Base-by-base conservation (phyloP, 2,329 filamentous ascomycete species). In the Hypoxylon sp. region DNA sequence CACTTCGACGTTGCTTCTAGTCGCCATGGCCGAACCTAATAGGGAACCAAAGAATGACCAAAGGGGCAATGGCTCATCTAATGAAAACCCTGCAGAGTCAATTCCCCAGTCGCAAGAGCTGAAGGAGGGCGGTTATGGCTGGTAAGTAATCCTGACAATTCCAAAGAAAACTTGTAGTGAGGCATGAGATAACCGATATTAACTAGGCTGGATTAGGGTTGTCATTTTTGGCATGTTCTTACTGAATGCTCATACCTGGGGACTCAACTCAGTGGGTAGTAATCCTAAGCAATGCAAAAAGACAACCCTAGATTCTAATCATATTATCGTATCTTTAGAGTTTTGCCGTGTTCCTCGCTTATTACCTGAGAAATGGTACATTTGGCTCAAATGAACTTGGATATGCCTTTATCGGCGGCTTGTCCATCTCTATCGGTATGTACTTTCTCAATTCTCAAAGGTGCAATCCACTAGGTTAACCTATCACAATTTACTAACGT, bases 331-430 rank as follows among this genome's bases (percentile, higher is more conserved):
- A 34, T 15, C 0, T 17, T 22, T 57, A 84, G 81, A 83, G 85
- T 1, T 91, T 85, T 64, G 76, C 79, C 48, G 83, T 87, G 34
- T 88, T 87, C 69, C 79, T 87, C 4, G 85, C 85, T 4, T 81
- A 86, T 68, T 87, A 86, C 62, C 78, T 87, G 15, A 79, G 82
- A 17, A 84, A 84, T 50, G 79, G 87, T 54, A 81, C 83, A 20
- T 93, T 91, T 66, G 84, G 87, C 13, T 85, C 90, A 2, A 87
- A 85, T 0, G 78, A 85, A 1, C 82, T 94, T 1, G 83, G 88
- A 5, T 94, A 89, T 75, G 91, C 91, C 41, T 93, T 94, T 73
- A 84, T 94, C n/a, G 91, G 91, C 26, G 89, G 88, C 0, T 79
- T 92, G 0, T 89, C 87, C 28, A 86, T 91, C 44, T 87, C 87